phyloP scores from a whole-genome alignment of 2,329 filamentous ascomycete genomes.

The Aureobasidium sp. region DNA sequence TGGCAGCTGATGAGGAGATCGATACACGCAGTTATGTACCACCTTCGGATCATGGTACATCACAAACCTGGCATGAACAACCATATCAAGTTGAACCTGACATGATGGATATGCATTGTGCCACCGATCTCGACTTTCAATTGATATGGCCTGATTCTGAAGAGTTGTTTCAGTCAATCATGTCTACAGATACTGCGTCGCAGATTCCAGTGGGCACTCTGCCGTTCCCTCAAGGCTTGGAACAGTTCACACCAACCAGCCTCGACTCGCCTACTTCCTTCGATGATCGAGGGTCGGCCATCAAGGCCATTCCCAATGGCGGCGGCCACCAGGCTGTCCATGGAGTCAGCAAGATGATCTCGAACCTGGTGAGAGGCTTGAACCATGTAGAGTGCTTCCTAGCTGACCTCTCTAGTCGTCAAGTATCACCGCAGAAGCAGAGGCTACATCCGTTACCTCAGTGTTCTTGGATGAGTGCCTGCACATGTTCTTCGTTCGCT shows the following conservation, averaged over 20 bases:
- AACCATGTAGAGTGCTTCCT: background rate
- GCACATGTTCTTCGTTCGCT: constrained; percentile 41
- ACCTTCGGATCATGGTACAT: background rate
- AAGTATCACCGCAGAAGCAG: constrained; percentile 37
- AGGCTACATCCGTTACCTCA: constrained; percentile 37
- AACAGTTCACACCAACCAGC: constrained; percentile 29
- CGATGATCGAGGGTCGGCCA: constrained; percentile 29
- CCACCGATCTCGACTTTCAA: constrained; percentile 32
- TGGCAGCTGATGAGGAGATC: background rate
- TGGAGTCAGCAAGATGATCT: constrained; percentile 39
- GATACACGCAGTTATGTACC: background rate
- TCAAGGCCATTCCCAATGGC: constrained; percentile 33
- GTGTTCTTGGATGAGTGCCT: constrained; percentile 40
- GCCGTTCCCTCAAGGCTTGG: constrained; percentile 27
- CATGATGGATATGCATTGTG: constrained; percentile 19
- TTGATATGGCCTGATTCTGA: constrained; percentile 41
- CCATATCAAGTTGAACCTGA: background rate
- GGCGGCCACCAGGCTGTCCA: constrained; percentile 37
- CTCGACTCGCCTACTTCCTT: constrained; percentile 20
- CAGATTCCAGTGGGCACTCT: constrained; percentile 36
- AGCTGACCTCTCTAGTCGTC: constrained; percentile 27
- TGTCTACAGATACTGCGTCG: constrained; percentile 32
- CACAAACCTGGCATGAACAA: background rate
- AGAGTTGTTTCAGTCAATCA: constrained; percentile 36
- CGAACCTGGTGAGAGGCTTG: constrained; percentile 30